Percentiles rank a stretch among this genome's conserved stretches.
These are phyloP conservation scores for Phalaenopsis equestris DNA, from an alignment of 106 monocot species.

Conservation along the genomic window DNA sequence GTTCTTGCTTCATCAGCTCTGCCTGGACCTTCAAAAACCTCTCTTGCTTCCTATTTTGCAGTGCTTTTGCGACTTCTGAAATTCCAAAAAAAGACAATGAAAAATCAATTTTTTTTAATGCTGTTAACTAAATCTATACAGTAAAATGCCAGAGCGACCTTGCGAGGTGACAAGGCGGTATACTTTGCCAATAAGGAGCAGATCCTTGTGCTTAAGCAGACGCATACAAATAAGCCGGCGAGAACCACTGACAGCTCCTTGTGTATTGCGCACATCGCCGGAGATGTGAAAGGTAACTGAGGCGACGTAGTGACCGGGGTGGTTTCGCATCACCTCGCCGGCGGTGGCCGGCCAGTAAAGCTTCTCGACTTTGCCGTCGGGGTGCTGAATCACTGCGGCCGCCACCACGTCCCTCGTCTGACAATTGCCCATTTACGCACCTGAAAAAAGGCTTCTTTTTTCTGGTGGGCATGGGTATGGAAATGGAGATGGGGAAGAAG, in stretches of 20 bases:
- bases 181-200: conserved; percentile 39
- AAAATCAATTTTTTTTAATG: not conserved
- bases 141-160: conserved; percentile 11
- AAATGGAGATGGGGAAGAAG: too few species aligned
- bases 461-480: too few species aligned
- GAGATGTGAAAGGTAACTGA: conserved; percentile 30
- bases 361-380: conserved; percentile 40
- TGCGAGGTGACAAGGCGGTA: conserved; percentile 53
- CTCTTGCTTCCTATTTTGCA: conserved; percentile 61
- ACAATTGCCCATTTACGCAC: conserved; percentile 48
- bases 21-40: conserved; percentile 31
- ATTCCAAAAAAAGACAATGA: not conserved
- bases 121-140: not conserved
- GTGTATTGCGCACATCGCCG: not conserved
- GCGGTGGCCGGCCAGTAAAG: conserved; percentile 45
- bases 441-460: not conserved
- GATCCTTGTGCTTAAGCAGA: conserved; percentile 45
- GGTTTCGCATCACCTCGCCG: conserved; percentile 43
- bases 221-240: conserved; percentile 30
- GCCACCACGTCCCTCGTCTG: conserved; percentile 44
- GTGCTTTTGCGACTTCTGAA: conserved; percentile 63
- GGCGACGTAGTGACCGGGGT: conserved; percentile 61
- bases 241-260: not conserved
- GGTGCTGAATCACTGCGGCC: conserved; percentile 43
- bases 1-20: conserved; percentile 20